Base-by-base conservation (phyloP, 2,329 filamentous ascomycete genomes). In the Aspergillus pseudonomiae region DNA sequence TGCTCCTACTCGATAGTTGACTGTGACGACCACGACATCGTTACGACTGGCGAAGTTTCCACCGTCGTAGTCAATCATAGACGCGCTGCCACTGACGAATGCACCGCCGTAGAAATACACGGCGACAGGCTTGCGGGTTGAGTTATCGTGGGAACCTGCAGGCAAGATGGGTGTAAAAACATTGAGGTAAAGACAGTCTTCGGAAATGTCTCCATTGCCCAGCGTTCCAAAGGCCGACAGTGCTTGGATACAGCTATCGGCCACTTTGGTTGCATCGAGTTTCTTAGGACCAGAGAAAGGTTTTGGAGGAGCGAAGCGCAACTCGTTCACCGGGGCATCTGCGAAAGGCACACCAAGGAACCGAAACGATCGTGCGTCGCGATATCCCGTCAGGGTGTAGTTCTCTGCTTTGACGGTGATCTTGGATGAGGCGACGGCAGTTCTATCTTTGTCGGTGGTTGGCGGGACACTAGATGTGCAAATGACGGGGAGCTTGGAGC, bases 321-420 rank as follows among this genome's bases (percentile, higher is more conserved):
- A 70, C 14, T 82, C 74, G 0, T 79, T 78, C 1, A 75, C 77
- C 2, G 83, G 82, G 4, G 82, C 78, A 3, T 80, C 68, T 1
- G 80, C 82, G 57, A 83, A 85, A 0, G 83, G 82, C 3, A 85
- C 75, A 0, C 82, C 81, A 0, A 80, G 71, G 67, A 84, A 85
- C 3, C 69, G 70, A 61, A 73, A 73, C 21, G 71, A 73, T n/a
- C 70, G 70, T 11, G 67, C 70, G 62, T 73, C 70, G 4, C 71
- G 71, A 58, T 71, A 73, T 28, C 71, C 70, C 4, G 71, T 72
- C n/a, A 72, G 16, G 2, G 56, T 67, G 61, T 70, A 70, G 16
- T 58, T 63, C 2, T 68, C 43, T 6, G 58, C 65, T n/a, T 28
- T 34, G 26, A 72, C 60, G 1, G 61, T 60, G 32, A 73, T n/a